Base-by-base conservation (phyloP, 768 basidiomycete species). In the Leccinum obscurum region DNA sequence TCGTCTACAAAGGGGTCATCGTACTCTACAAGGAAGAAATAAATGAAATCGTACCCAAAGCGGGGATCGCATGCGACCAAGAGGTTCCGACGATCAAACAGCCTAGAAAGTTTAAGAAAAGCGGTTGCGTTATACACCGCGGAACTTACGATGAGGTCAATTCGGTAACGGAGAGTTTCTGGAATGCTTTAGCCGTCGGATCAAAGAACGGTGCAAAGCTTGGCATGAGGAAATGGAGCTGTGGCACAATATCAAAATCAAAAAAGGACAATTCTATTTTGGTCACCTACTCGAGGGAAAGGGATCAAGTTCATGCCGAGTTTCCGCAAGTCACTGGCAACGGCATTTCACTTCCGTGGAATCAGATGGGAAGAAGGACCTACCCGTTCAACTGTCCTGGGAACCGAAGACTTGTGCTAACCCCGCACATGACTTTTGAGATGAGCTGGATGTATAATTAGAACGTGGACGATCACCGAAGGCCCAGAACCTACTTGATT, bases 151-250 rank as follows among this genome's bases (percentile, higher is more conserved):
- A 85, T 64, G 82, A 79, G 0, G 90, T 93, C 57, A 95, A 70
- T 63, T 95, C 92, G 0, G 85, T 67, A 4, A 91, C 79, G 6
- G 84, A 84, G 49, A 81, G 74, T 26, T 80, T 80, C 64, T 88
- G 80, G 76, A 83, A 95, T 2, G 83, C 76, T 52, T 77, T 78
- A 1, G 86, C 79, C 57, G 84, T 85, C 3, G 85, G 80, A 64
- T 93, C 84, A 63, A 83, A 86, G 66, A 98, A 86, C 1, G 97
- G 97, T 0, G 93, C 94, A 72, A 94, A 97, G 64, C 93, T 95
- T 53, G 93, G 93, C 80, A 93, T 91, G 67, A 99, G 84, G 85
- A 98, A 99, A 73, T 99, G 96, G 55, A 98, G 83, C 88, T 96
- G 73, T 68, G 69, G 54, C 28, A 39, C 11, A 52, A 15, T 28